phyloP scores from a whole-genome alignment of 352 stramenopile species.

The Globisporangium takayamanum region DNA sequence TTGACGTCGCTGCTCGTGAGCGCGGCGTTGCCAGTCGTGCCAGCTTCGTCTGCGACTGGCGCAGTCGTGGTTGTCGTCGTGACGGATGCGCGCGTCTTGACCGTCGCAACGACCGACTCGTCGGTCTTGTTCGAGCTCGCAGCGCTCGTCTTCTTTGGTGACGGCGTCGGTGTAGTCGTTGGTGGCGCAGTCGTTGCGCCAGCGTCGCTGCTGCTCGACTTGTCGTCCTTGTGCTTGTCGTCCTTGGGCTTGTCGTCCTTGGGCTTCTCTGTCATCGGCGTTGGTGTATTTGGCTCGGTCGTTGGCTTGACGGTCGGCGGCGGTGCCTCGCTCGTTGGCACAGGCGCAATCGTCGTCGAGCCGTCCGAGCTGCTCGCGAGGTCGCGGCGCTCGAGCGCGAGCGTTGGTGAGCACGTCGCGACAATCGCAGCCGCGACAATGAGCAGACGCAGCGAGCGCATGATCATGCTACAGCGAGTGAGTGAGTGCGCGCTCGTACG shows the following conservation, averaged over 20 bases:
- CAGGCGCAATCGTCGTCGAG: not conserved
- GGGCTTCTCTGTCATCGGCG: slow-evolving; percentile 17
- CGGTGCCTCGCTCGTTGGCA: slow-evolving; percentile 6
- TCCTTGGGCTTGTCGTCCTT: slow-evolving; percentile 7
- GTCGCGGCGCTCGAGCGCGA: slow-evolving; percentile 2
- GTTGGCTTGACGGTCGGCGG: slow-evolving; percentile 17
- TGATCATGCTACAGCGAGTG: slow-evolving; percentile 1
- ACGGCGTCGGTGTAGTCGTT: slow-evolving; percentile 11
- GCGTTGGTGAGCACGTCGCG: slow-evolving; percentile 1
- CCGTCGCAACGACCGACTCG: slow-evolving; percentile 14
- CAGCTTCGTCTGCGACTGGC: slow-evolving; percentile 17
- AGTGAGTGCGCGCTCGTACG: not conserved
- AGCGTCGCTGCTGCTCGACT: not conserved
- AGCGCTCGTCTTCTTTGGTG: slow-evolving; percentile 5
- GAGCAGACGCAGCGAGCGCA: slow-evolving; percentile 9
- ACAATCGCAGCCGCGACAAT: slow-evolving; percentile 3
- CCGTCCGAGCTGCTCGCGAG: slow-evolving; percentile 3
- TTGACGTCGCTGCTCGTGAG: slow-evolving; percentile 31
- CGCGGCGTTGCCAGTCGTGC: slow-evolving; percentile 16
- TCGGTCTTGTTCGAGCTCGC: slow-evolving; percentile 12
- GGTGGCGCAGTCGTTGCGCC: slow-evolving; percentile 17
- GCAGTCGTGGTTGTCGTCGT: slow-evolving; percentile 19
- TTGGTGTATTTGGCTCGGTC: slow-evolving; percentile 16
- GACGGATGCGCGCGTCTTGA: slow-evolving; percentile 16
- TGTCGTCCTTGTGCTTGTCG: not conserved